These are phyloP conservation scores for Diaporthe eres DNA, from an alignment of 2,329 filamentous ascomycete species.

Conservation along the genomic window DNA sequence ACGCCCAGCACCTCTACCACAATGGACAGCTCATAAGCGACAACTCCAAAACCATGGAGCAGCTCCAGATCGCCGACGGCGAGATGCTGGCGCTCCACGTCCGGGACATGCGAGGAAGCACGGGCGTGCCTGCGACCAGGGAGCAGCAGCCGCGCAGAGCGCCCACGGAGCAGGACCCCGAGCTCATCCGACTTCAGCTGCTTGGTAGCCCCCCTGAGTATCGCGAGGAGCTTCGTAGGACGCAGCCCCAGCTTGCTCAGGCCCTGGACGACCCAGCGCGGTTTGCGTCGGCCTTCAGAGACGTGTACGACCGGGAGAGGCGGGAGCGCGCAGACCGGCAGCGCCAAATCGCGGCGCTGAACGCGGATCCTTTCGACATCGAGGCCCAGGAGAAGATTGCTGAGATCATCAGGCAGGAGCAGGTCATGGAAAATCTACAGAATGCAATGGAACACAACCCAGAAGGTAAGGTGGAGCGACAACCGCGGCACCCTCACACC, in stretches of 20 bases:
- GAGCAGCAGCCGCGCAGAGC: conserved; percentile 50
- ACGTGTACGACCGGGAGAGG: conserved; percentile 78
- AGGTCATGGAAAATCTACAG: conserved; percentile 94
- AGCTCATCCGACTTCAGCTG: conserved; percentile 86
- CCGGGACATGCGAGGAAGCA: conserved; percentile 67
- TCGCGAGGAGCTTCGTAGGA: conserved; percentile 77
- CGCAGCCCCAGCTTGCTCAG: conserved; percentile 82
- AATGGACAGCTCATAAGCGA: conserved; percentile 86
- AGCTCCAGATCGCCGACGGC: conserved; percentile 85
- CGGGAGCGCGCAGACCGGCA: conserved; percentile 83
- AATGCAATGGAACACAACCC: conserved; percentile 98
- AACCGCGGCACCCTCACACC: conserved; percentile 18
- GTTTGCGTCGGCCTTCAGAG: conserved; percentile 81
- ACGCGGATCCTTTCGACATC: conserved; percentile 94
- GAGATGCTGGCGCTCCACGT: conserved; percentile 95
- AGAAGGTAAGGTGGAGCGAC: conserved; percentile 77
- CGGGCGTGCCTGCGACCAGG: conserved; percentile 54
- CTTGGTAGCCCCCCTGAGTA: conserved; percentile 80
- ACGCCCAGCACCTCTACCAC: conserved; percentile 87
- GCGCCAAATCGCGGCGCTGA: conserved; percentile 86
- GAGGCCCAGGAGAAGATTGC: conserved; percentile 94
- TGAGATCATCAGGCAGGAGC: conserved; percentile 96
- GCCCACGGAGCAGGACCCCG: conserved; percentile 73
- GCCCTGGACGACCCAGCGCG: conserved; percentile 81
- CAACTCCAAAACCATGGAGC: conserved; percentile 84